Conservation (phyloP, 2,329 filamentous ascomycete genomes). For the Colletotrichum sp. region DNA sequence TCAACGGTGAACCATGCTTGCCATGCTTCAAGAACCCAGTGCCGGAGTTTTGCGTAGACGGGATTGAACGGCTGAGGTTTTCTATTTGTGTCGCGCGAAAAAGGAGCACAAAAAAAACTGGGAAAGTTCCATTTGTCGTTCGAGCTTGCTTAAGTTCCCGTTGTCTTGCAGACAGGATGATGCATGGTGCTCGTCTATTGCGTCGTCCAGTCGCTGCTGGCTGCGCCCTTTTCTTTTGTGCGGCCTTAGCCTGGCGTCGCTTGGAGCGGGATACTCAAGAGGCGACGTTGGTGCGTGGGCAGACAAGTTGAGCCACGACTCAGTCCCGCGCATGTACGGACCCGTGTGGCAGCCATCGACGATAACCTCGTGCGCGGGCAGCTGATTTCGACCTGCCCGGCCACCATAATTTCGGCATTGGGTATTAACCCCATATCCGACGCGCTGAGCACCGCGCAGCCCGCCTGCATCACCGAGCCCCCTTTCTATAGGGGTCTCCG, state of each 20-base stretch:
- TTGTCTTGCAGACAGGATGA: not conserved
- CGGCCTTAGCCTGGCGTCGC: not conserved
- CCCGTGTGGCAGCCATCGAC: slow-evolving; percentile 3
- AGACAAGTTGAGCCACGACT: not conserved
- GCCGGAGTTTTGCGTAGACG: not conserved
- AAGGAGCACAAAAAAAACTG: not conserved
- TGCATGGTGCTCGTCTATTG: not conserved
- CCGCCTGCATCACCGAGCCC: not conserved
- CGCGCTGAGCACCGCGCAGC: not conserved
- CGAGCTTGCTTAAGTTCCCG: not conserved
- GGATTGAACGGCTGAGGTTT: not conserved
- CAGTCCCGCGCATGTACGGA: not conserved
- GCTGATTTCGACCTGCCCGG: not conserved
- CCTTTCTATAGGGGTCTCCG: not conserved
- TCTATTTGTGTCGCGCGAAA: not conserved
- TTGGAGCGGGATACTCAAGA: slow-evolving; percentile 2
- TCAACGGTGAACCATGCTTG: slow-evolving; percentile 2
- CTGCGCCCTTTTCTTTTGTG: not conserved
- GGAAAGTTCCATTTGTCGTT: not conserved
- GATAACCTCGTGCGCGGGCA: slow-evolving; percentile 2
- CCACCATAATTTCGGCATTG: not conserved
- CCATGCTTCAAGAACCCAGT: not conserved
- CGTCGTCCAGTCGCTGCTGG: not conserved
- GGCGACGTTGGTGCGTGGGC: not conserved
- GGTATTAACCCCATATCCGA: not conserved